phyloP scores from a whole-genome alignment of 768 basidiomycete species.

The Rhodotorula taiwanensis region DNA sequence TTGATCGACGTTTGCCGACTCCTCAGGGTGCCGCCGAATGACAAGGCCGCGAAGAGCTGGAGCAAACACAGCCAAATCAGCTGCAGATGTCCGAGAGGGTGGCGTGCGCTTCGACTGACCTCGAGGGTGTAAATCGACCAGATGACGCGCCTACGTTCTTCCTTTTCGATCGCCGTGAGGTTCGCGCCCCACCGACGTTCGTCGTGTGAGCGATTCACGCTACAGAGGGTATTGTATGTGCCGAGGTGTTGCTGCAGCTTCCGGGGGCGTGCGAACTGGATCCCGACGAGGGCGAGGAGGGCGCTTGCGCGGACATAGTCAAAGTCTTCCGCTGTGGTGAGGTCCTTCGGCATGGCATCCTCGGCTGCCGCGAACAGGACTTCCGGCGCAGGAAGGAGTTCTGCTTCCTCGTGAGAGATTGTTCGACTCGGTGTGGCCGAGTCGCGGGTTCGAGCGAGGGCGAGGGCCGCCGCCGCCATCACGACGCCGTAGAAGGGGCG shows the following conservation, averaged over 20 bases:
- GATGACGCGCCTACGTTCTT: not conserved
- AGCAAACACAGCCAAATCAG: not conserved
- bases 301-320: not conserved
- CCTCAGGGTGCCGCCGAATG: not conserved
- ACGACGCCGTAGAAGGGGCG: slow-evolving; percentile 1
- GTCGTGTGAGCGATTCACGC: slow-evolving; percentile 5
- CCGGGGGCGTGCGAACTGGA: not conserved
- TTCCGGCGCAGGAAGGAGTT: not conserved
- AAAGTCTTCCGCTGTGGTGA: not conserved
- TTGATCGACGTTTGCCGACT: not conserved
- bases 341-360: slow-evolving; percentile 3
- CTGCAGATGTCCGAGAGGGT: not conserved
- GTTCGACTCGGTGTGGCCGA: not conserved
- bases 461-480: slow-evolving; percentile 2
- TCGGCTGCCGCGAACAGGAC: not conserved
- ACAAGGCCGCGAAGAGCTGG: not conserved
- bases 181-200: not conserved
- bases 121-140: slow-evolving; percentile 7
- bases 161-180: not conserved
- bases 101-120: not conserved
- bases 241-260: slow-evolving; percentile 6
- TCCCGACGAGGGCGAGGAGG: not conserved
- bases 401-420: not conserved
- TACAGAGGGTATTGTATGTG: not conserved
- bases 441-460: slow-evolving; percentile 2